Evolutionary conservation across 306 rosid genomes (phyloP).

Genomic region (Canavalia ensiformis): DNA sequence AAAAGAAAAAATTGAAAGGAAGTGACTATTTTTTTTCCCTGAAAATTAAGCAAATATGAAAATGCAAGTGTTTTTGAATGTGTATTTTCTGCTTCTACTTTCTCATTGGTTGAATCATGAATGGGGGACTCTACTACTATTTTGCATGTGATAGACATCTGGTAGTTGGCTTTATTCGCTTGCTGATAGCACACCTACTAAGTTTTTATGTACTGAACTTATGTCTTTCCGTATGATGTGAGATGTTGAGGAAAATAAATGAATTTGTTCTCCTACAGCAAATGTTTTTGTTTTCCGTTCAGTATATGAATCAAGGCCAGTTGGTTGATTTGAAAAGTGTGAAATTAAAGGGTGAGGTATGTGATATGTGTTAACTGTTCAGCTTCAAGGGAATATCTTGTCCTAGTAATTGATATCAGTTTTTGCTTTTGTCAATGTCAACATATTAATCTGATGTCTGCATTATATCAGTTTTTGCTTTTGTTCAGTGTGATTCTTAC

Average conservation of each 20-base stretch:
- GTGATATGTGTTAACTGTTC: not conserved
- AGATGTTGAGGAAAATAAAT: constrained; percentile 39
- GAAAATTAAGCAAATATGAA: not conserved
- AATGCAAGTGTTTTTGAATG: not conserved
- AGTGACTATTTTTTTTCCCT: not conserved
- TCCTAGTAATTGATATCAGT: constrained; percentile 17
- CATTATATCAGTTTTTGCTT: constrained; percentile 24
- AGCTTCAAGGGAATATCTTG: constrained; percentile 19
- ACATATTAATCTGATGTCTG: constrained; percentile 22
- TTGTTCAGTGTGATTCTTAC: not conserved
- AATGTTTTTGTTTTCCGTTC: constrained; percentile 1
- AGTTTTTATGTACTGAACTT: not conserved
- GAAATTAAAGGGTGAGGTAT: constrained; percentile 8
- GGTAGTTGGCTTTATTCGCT: constrained; percentile 22
- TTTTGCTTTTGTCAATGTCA: constrained; percentile 12
- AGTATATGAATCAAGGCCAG: constrained; percentile 1
- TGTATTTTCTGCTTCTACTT: not conserved
- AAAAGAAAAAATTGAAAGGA: not conserved
- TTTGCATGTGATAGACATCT: constrained; percentile 23
- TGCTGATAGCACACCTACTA: constrained; percentile 13
- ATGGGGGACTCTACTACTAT: not conserved
- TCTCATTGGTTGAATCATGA: not conserved
- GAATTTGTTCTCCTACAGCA: constrained; percentile 12
- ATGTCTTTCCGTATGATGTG: constrained; percentile 26
- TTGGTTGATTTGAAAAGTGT: constrained; percentile 35